phyloP scores from a whole-genome alignment of 192 early-diverging fungal species.

The Allomyces macrogynus region DNA sequence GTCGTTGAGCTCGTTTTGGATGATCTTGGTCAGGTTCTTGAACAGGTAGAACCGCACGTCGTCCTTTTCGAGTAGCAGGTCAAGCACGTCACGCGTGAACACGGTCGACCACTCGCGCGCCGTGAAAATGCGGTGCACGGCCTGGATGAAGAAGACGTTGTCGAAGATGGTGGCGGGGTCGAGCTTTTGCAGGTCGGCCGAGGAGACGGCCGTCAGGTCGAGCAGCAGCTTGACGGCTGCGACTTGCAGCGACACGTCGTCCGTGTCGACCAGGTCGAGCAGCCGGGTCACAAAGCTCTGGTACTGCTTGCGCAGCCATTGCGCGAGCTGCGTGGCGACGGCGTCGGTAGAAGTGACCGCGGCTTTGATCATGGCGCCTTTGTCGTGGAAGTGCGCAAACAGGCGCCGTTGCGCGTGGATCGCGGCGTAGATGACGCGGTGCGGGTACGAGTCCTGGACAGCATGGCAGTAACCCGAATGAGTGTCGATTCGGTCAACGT shows the following conservation, averaged over 20 bases:
- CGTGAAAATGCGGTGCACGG: conserved; percentile 36
- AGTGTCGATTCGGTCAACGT: background rate
- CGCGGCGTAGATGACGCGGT: conserved; percentile 26
- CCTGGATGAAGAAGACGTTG: conserved; percentile 35
- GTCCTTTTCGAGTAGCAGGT: conserved; percentile 56
- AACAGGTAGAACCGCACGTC: conserved; percentile 73
- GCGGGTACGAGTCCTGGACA: background rate
- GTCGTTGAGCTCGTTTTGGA: conserved; percentile 1
- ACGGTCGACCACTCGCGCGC: conserved; percentile 33
- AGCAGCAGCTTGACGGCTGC: conserved; percentile 53
- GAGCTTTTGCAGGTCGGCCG: conserved; percentile 12
- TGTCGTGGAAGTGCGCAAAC: conserved; percentile 27
- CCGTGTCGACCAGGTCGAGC: conserved; percentile 17
- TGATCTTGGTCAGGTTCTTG: conserved; percentile 33
- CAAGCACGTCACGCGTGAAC: conserved; percentile 36
- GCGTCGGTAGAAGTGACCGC: conserved; percentile 18
- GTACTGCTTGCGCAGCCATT: conserved; percentile 64
- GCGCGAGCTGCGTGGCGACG: conserved; percentile 21
- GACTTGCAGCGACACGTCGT: conserved; percentile 11
- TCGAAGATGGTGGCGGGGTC: conserved; percentile 37
- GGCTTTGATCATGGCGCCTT: conserved; percentile 17
- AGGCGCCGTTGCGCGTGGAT: conserved; percentile 53
- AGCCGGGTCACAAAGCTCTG: conserved; percentile 36
- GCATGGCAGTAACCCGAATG: background rate
- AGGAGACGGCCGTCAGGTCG: conserved; percentile 45